These are phyloP conservation scores for Tulasnella sp. DNA, from an alignment of 768 basidiomycete genomes.

Conservation along the genomic window DNA sequence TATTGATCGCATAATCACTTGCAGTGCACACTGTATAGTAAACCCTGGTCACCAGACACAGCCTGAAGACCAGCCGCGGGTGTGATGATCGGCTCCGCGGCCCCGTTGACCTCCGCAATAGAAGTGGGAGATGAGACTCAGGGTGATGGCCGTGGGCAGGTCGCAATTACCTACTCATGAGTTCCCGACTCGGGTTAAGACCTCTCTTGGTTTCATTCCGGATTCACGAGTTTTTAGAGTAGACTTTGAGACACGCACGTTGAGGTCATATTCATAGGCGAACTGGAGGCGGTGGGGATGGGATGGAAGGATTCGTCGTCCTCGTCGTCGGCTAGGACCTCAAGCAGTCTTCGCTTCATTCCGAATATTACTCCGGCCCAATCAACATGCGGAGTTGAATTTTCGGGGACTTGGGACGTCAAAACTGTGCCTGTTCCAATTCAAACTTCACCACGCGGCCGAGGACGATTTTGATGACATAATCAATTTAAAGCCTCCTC, in stretches of 20 bases:
- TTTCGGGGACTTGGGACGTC: neutral
- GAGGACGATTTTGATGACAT: neutral
- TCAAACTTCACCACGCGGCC: neutral
- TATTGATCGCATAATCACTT: neutral
- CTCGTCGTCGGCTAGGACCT: neutral
- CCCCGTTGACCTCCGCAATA: neutral
- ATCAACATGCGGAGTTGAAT: neutral
- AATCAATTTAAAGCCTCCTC: neutral
- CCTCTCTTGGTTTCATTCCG: neutral
- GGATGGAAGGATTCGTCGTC: neutral
- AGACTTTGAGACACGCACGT: neutral
- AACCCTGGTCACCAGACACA: neutral
- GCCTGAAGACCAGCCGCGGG: neutral
- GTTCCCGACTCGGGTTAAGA: neutral
- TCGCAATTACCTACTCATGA: neutral
- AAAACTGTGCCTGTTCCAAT: neutral
- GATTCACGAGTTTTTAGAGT: neutral
- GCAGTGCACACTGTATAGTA: neutral
- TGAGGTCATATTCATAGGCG: neutral
- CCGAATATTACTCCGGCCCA: neutral
- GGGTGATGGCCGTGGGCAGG: neutral
- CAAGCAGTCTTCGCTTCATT: neutral
- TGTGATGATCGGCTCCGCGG: neutral
- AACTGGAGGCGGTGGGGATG: neutral
- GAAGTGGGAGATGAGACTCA: neutral